Percentiles rank a stretch among this genome's conserved stretches.
phyloP scores from a whole-genome alignment of 768 basidiomycete genomes.

The Clitopilus hobsonii region DNA sequence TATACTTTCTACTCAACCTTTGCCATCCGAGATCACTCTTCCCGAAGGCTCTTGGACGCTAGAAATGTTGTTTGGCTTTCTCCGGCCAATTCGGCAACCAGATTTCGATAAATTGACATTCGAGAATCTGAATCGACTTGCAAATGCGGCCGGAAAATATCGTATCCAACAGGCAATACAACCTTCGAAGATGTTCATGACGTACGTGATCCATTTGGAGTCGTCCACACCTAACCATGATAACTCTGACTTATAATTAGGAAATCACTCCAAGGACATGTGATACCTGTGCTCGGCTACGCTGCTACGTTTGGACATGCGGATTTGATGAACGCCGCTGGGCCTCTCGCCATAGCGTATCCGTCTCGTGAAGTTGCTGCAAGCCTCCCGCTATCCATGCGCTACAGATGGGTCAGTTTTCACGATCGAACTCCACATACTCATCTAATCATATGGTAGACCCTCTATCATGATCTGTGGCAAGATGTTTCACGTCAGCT shows the following conservation, averaged over 20 bases:
- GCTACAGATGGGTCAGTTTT: background rate
- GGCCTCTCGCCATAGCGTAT: background rate
- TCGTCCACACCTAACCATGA: too few species aligned
- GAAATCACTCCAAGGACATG: background rate
- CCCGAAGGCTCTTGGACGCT: background rate
- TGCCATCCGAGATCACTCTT: too few species aligned
- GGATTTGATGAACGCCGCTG: background rate
- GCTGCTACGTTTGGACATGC: background rate
- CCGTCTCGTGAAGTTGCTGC: background rate
- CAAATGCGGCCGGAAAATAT: conserved; percentile 10
- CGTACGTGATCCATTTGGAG: too few species aligned
- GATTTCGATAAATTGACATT: conserved; percentile 4
- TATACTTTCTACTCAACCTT: too few species aligned
- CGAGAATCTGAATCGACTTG: background rate
- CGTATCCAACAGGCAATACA: conserved; percentile 6
- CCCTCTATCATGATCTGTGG: background rate
- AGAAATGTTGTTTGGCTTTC: conserved; percentile 3
- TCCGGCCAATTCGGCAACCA: conserved; percentile 2
- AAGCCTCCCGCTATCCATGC: background rate
- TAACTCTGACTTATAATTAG: background rate
- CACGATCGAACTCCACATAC: background rate
- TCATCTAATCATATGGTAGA: background rate
- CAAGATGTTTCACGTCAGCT: background rate
- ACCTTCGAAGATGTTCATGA: conserved; percentile 8
- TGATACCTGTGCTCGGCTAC: background rate